These are phyloP conservation scores for Paraconiothyrium brasiliense DNA, from an alignment of 2,329 filamentous ascomycete species.

Conservation along the genomic window DNA sequence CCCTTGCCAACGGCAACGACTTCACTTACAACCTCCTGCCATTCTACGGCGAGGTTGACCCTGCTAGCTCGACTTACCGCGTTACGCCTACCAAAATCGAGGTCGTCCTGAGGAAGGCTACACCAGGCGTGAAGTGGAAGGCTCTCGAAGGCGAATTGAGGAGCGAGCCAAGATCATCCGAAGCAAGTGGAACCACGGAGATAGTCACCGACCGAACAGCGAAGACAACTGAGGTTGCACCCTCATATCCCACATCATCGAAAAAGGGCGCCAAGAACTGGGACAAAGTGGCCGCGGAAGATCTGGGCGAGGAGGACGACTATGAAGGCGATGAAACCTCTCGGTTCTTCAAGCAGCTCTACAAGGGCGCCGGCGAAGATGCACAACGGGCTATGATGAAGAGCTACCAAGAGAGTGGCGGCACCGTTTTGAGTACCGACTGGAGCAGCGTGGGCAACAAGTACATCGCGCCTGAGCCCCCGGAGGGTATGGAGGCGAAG, in stretches of 20 bases:
- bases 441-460: conserved; percentile 82
- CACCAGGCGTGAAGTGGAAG: conserved; percentile 73
- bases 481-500: conserved; percentile 80
- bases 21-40: conserved; percentile 72
- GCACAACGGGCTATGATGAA: conserved; percentile 96
- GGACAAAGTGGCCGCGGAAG: conserved; percentile 76
- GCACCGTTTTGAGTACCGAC: conserved; percentile 89
- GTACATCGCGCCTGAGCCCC: conserved; percentile 76
- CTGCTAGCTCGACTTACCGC: conserved; percentile 66
- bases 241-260: conserved; percentile 86
- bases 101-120: conserved; percentile 74
- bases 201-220: conserved; percentile 30
- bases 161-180: conserved; percentile 20
- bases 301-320: conserved; percentile 63
- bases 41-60: conserved; percentile 72
- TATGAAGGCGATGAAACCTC: conserved; percentile 72
- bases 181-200: conserved; percentile 22
- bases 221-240: conserved; percentile 49
- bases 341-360: conserved; percentile 89
- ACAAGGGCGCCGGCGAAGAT: conserved; percentile 78
- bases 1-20: conserved; percentile 60
- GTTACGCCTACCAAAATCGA: conserved; percentile 84
- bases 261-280: conserved; percentile 86
- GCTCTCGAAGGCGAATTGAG: conserved; percentile 58
- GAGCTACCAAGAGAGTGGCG: conserved; percentile 92